Evolutionary conservation across 1,284 basidiomycete species (phyloP), one percentile per base, ranked within the genome.

Genomic region (Rhodotorula glutinis): DNA sequence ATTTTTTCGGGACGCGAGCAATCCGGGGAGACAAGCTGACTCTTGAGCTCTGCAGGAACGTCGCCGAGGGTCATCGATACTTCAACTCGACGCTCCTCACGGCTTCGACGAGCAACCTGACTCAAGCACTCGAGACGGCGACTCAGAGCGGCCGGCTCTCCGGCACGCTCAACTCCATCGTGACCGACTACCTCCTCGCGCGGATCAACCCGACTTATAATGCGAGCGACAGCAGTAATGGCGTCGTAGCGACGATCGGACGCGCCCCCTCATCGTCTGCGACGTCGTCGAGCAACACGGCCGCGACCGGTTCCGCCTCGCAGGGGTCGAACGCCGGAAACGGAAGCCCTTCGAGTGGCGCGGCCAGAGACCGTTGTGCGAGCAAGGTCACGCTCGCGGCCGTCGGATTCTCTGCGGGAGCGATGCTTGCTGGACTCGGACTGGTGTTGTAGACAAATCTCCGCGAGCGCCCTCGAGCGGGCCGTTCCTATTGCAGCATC

Each of bases 241-340:
- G 66, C 40, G 60, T 66, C 46, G 68, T 70, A 2, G 68, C 65
- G 21, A 70, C 68, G 27, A 62, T 70, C 8, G 62, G 62, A 3
- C 58, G 54, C 16, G 63, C 52, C 4, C 44, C 63, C 19, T 23
- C 63, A 19, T 10, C 41, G 38, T 56, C 67, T 19, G 30, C 60
- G 8, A 25, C 57, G 17, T 23, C n/a, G 10, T 44, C 13, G 5
- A 29, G n/a, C 30, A 21, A n/a, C 0, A 17, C 27, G 9, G 21
- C 33, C 16, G 47, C 38, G 53, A 41, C 38, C 23, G 53, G n/a
- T 13, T 11, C 23, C 3, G 40, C 41, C 4, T n/a, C 46, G 46
- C 33, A 38, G 52, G n/a, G 33, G 17, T 19, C 27, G 52, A 38
- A 25, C 29, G 21, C 25, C 27, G 25, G 53, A 16, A 38, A 2